phyloP scores from a whole-genome alignment of 1,284 basidiomycete genomes.

The Phellinidium pouzarii region DNA sequence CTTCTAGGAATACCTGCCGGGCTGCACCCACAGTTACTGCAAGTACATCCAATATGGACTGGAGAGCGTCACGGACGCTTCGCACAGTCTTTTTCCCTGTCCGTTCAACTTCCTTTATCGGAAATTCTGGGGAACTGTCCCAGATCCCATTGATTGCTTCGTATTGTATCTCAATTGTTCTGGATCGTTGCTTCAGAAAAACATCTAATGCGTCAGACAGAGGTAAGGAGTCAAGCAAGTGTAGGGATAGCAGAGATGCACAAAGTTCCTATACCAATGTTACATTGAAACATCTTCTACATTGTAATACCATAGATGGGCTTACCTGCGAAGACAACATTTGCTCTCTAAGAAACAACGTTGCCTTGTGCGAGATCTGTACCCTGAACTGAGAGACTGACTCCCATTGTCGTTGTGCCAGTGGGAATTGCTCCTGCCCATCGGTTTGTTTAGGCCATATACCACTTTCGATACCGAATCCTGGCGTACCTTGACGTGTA shows the following conservation, averaged over 20 bases:
- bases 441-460: constrained; percentile 2
- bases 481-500: constrained; percentile 49
- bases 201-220: constrained; percentile 63
- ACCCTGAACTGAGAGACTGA: constrained; percentile 73
- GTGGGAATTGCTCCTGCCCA: constrained; percentile 66
- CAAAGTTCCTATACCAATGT: constrained; percentile 50
- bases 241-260: constrained; percentile 70
- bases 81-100: neutral
- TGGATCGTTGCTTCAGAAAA: constrained; percentile 67
- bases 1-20: constrained; percentile 44
- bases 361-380: constrained; percentile 81
- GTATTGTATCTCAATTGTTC: constrained; percentile 50
- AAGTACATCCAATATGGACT: constrained; percentile 47
- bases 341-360: constrained; percentile 60
- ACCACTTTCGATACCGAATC: neutral
- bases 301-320: constrained; percentile 12
- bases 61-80: constrained; percentile 42
- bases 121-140: constrained; percentile 13
- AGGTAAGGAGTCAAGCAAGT: constrained; percentile 78
- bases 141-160: constrained; percentile 27
- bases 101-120: constrained; percentile 10
- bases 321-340: constrained; percentile 43
- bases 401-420: constrained; percentile 89
- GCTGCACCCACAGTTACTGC: constrained; percentile 48
- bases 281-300: constrained; percentile 16